These are phyloP conservation scores for Picochlorum sp. DNA, from an alignment of 139 green algal species.

Conservation along the genomic window DNA sequence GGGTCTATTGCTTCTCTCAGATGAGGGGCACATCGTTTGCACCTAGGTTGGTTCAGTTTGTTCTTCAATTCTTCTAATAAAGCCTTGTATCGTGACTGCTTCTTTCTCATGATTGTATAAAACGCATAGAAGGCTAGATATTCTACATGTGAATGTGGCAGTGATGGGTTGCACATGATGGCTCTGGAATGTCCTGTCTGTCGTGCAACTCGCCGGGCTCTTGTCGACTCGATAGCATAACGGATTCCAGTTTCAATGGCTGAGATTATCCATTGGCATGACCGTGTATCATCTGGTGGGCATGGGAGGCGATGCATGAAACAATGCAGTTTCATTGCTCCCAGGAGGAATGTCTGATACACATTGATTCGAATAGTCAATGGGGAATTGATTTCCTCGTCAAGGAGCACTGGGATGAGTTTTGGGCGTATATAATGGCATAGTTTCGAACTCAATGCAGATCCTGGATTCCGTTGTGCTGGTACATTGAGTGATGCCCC, in stretches of 20 bases:
- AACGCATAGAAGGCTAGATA: slow-evolving; percentile 61
- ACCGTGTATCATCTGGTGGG: slow-evolving; percentile 21
- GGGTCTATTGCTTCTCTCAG: slow-evolving; percentile 37
- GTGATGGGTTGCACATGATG: slow-evolving; percentile 5
- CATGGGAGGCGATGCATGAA: slow-evolving; percentile 30
- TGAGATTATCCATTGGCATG: neutral
- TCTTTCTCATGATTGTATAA: slow-evolving; percentile 40
- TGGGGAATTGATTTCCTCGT: slow-evolving; percentile 64
- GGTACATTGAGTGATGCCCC: slow-evolving; percentile 52
- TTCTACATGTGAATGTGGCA: slow-evolving; percentile 18
- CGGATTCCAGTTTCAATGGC: slow-evolving; percentile 22
- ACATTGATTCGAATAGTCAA: slow-evolving; percentile 74
- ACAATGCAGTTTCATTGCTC: slow-evolving; percentile 75
- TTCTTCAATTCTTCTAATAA: slow-evolving; percentile 33
- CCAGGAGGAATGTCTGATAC: slow-evolving; percentile 72
- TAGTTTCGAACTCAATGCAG: slow-evolving; percentile 50
- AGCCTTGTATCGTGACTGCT: slow-evolving; percentile 31
- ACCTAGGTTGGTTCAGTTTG: slow-evolving; percentile 23
- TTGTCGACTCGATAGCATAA: slow-evolving; percentile 11
- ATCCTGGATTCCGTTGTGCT: slow-evolving; percentile 18
- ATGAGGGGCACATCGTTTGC: slow-evolving; percentile 18
- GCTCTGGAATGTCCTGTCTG: neutral
- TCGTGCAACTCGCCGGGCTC: slow-evolving; percentile 10
- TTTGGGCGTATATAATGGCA: slow-evolving; percentile 79
- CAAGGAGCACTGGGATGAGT: slow-evolving; percentile 74